Evolutionary conservation across 1,284 basidiomycete genomes (phyloP).

Genomic region (Tremellales sp.): DNA sequence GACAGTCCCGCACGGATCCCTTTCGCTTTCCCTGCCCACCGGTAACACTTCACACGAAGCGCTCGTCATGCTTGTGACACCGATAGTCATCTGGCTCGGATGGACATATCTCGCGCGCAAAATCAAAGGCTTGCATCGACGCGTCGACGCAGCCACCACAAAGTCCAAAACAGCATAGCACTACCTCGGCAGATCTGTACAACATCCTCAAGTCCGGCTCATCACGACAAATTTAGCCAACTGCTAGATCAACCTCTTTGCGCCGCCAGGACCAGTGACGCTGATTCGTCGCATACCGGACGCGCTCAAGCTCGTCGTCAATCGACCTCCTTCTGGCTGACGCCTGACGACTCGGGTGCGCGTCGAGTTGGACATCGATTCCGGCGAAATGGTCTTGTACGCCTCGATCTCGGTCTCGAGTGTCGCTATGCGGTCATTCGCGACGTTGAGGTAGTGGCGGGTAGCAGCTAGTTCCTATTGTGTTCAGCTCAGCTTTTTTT

Average conservation of each 20-base stretch:
- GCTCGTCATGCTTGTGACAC: slow-evolving; percentile 21
- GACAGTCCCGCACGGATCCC: not conserved
- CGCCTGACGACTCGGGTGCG: slow-evolving; percentile 23
- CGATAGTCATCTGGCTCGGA: slow-evolving; percentile 24
- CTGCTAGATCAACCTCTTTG: not conserved
- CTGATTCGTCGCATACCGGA: not conserved
- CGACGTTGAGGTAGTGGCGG: slow-evolving; percentile 26
- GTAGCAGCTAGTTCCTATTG: slow-evolving; percentile 31
- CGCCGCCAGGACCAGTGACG: not conserved
- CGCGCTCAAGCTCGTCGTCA: not conserved
- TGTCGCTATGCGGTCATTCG: slow-evolving; percentile 20
- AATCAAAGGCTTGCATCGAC: too few relatives aligned
- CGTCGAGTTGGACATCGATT: slow-evolving; percentile 1
- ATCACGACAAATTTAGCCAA: too few relatives aligned
- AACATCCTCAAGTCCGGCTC: too few relatives aligned
- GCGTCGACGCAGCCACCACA: too few relatives aligned
- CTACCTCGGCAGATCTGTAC: too few relatives aligned
- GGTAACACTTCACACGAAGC: slow-evolving; percentile 22
- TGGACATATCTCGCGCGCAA: slow-evolving; percentile 27
- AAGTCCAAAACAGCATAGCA: too few relatives aligned
- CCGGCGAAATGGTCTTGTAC: slow-evolving; percentile 23
- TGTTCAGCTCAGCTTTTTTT: not conserved
- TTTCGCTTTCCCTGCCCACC: slow-evolving; percentile 18
- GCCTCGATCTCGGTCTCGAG: slow-evolving; percentile 23
- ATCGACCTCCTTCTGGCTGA: slow-evolving; percentile 24